Percentiles rank a stretch among this genome's conserved stretches.
phyloP scores from a whole-genome alignment of 805 yeast genomes.

The Teunomyces lycoperdinae region DNA sequence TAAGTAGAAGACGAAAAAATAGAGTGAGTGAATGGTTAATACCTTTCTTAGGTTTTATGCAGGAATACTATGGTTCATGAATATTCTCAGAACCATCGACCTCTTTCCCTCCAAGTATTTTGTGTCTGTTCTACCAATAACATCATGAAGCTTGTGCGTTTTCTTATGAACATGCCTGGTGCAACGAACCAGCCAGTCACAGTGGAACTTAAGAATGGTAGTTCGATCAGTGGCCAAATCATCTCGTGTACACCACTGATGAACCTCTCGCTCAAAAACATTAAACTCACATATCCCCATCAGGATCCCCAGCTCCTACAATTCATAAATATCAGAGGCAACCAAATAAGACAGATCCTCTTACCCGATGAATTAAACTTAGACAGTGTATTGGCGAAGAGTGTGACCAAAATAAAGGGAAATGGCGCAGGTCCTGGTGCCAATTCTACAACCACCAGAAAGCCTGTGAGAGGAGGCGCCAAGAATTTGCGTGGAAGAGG shows the following conservation, averaged over 20 bases:
- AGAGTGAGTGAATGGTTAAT: no score
- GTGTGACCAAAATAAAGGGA: conserved; percentile 41
- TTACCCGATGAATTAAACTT: conserved; percentile 84
- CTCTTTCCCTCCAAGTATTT: no score
- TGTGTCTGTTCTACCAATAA: neutral
- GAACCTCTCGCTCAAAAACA: conserved; percentile 82
- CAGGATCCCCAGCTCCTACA: conserved; percentile 71
- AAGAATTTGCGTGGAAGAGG: conserved; percentile 10
- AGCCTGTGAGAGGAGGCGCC: conserved; percentile 7
- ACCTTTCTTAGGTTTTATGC: neutral
- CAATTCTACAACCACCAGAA: conserved; percentile 9
- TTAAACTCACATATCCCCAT: conserved; percentile 70
- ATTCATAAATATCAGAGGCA: conserved; percentile 83
- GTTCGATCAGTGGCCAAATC: conserved; percentile 78
- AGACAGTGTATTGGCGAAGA: conserved; percentile 57
- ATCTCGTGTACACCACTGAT: conserved; percentile 84
- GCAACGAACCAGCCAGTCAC: conserved; percentile 79
- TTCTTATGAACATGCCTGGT: conserved; percentile 71
- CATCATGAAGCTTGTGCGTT: conserved; percentile 63
- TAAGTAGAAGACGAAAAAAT: no score
- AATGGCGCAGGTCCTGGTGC: conserved; percentile 42
- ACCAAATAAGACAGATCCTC: conserved; percentile 76
- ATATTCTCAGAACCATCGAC: no score
- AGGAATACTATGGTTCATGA: neutral
- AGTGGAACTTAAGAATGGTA: conserved; percentile 89